Evolutionary conservation across 1,139 yeast species (phyloP), one percentile per base, ranked within the genome.

Genomic region (Williopsis jadinii): DNA sequence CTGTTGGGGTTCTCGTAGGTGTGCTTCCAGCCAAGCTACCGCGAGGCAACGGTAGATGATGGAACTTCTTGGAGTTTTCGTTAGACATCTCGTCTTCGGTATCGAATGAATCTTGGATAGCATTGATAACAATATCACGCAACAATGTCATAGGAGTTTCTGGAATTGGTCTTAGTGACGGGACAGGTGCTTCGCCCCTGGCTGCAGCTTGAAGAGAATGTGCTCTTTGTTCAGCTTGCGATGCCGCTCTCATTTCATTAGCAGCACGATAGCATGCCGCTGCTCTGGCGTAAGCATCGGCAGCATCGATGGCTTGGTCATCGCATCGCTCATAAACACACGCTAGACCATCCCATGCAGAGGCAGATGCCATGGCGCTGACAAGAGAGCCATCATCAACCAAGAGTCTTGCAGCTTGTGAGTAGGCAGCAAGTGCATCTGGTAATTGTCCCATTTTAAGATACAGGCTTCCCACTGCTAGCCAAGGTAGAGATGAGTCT

Each of bases 311-410:
- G 27, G 72, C 62, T 52, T 77, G 83, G 50, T 73, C 77, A 44
- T 76, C 81, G 52, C 83, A 76, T 24, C 81, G 62, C 53, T 77
- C 83, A 52, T 77, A 77, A n/a, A 77, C 82, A 56, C 80, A 75
- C 39, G 75, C 67, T 35, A 77, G 60, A 0, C 84, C 84, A 52
- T 77, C 81, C 84, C 84, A 77, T 0, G 83, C 81, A 9, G 77
- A 66, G 3, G 80, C 83, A 5, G 73, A 67, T 2, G 76, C 75
- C 5, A 72, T 66, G 6, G 56, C 55, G 35, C 56, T 54, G 3
- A 53, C 41, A 3, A 43, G 36, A 3, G 71, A 63, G 11, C 67
- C 67, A 39, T 71, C 77, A 38, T 74, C 78, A 41, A 67, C 64
- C 50, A 72, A 74, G 26, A 76, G 58, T 37, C 78, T 62, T 31